Evolutionary conservation across 2,329 filamentous ascomycete species (phyloP).

Genomic region (Lojkania enalia): DNA sequence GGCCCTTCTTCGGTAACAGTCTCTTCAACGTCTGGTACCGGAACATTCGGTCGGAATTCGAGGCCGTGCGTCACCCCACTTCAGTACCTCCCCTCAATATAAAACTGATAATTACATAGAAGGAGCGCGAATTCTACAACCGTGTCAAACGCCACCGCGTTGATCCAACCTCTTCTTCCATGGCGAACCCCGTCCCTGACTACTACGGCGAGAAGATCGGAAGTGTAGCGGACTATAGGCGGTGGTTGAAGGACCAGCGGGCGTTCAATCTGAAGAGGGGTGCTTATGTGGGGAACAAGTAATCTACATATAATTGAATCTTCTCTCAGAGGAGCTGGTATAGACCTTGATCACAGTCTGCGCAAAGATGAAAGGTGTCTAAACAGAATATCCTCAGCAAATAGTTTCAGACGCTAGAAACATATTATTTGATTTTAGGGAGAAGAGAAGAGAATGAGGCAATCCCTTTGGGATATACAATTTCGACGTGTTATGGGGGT

Average conservation of each 20-base stretch:
- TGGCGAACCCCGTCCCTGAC: constrained; percentile 91
- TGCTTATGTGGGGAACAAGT: constrained; percentile 52
- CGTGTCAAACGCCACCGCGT: constrained; percentile 91
- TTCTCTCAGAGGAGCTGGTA: neutral
- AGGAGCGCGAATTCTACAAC: constrained; percentile 92
- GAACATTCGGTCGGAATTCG: constrained; percentile 72
- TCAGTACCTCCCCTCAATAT: neutral
- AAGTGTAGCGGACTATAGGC: constrained; percentile 85
- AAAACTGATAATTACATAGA: constrained; percentile 52
- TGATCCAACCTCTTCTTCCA: constrained; percentile 84
- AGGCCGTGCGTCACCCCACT: constrained; percentile 55
- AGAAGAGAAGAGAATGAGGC: too few species aligned
- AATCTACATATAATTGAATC: neutral
- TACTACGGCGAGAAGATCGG: constrained; percentile 99
- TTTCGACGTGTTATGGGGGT: too few species aligned
- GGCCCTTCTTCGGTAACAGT: constrained; percentile 78
- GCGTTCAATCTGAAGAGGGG: constrained; percentile 85
- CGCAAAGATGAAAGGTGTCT: neutral
- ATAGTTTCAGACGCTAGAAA: neutral
- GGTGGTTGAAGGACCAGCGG: constrained; percentile 96
- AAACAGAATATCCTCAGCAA: neutral
- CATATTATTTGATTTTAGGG: neutral
- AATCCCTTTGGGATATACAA: too few species aligned
- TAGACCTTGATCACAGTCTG: neutral
- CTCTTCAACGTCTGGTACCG: constrained; percentile 78